Conservation (phyloP, 2,329 filamentous ascomycete genomes). For the Penicillium sumatraense region DNA sequence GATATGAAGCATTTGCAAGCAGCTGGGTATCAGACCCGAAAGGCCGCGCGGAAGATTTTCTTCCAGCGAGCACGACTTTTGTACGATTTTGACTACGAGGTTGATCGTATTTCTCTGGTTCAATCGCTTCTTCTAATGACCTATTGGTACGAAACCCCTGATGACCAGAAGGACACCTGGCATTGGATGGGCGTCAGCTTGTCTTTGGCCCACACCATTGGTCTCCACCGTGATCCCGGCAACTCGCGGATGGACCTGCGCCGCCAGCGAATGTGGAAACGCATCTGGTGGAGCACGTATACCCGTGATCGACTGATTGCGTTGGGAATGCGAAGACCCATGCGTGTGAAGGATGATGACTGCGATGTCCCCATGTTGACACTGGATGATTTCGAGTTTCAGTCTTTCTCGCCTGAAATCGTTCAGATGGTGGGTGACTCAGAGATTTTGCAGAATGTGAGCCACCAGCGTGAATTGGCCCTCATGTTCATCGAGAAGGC, state of each 20-base stretch:
- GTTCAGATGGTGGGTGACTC: conserved; percentile 72
- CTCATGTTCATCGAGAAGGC: conserved; percentile 91
- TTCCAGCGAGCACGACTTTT: conserved; percentile 87
- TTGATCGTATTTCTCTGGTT: conserved; percentile 84
- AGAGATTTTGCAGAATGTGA: conserved; percentile 69
- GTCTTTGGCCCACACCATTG: conserved; percentile 90
- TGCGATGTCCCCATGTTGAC: conserved; percentile 91
- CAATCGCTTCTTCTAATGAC: conserved; percentile 91
- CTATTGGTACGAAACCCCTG: conserved; percentile 96
- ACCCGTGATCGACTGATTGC: conserved; percentile 93
- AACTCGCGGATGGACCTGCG: conserved; percentile 74
- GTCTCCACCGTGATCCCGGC: conserved; percentile 82
- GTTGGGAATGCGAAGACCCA: conserved; percentile 89
- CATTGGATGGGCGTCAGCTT: conserved; percentile 98
- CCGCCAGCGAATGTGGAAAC: conserved; percentile 85
- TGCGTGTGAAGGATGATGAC: conserved; percentile 89
- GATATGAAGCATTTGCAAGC: conserved; percentile 76
- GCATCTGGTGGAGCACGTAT: conserved; percentile 98
- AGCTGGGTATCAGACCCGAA: conserved; percentile 77
- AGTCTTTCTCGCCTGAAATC: conserved; percentile 68
- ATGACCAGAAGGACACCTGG: conserved; percentile 98
- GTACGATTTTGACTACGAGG: conserved; percentile 95
- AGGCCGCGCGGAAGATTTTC: conserved; percentile 83
- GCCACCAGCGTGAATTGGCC: conserved; percentile 77
- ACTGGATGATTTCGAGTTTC: conserved; percentile 81